These are phyloP conservation scores for Mortierella hygrophila DNA, from an alignment of 192 early-diverging fungal species.

Conservation along the genomic window DNA sequence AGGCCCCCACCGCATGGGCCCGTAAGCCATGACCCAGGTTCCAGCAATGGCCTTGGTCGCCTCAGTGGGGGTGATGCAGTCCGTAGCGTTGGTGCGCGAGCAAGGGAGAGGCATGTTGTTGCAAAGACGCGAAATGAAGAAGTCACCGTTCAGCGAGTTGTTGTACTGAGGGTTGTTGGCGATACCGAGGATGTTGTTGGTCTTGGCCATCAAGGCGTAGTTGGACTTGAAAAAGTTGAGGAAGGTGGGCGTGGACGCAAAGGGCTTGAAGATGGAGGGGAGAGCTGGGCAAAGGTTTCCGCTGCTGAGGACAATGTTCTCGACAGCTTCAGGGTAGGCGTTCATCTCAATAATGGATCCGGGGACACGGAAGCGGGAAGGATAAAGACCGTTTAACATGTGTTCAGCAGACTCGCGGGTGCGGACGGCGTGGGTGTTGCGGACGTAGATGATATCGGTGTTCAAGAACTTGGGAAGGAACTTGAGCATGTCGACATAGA, in stretches of 20 bases:
- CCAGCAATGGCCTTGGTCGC: neutral
- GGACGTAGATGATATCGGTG: constrained; percentile 61
- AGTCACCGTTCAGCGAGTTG: constrained; percentile 7
- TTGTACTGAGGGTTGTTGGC: constrained; percentile 2
- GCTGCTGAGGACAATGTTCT: constrained; percentile 61
- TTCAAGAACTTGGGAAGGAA: constrained; percentile 56
- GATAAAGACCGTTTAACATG: constrained; percentile 62
- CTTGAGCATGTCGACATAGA: constrained; percentile 66
- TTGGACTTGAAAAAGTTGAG: constrained; percentile 55
- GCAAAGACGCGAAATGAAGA: constrained; percentile 10
- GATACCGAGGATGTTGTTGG: constrained; percentile 45
- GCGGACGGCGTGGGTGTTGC: constrained; percentile 70
- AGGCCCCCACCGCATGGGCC: constrained; percentile 1
- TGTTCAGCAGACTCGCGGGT: constrained; percentile 68
- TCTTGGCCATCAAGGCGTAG: constrained; percentile 52
- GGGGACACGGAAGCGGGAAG: constrained; percentile 37
- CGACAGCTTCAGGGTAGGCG: constrained; percentile 59
- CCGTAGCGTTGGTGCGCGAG: neutral
- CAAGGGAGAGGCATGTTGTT: constrained; percentile 14
- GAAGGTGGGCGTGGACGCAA: constrained; percentile 14
- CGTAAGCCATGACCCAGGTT: neutral
- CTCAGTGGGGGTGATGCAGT: constrained; percentile 8
- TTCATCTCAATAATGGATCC: constrained; percentile 47
- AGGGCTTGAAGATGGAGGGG: constrained; percentile 1
- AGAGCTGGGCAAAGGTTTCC: constrained; percentile 49